A percentile compares a stretch with the other conserved stretches of the same genome.
phyloP scores from a whole-genome alignment of 179 eudicot species.

The Carnegiea gigantea region DNA sequence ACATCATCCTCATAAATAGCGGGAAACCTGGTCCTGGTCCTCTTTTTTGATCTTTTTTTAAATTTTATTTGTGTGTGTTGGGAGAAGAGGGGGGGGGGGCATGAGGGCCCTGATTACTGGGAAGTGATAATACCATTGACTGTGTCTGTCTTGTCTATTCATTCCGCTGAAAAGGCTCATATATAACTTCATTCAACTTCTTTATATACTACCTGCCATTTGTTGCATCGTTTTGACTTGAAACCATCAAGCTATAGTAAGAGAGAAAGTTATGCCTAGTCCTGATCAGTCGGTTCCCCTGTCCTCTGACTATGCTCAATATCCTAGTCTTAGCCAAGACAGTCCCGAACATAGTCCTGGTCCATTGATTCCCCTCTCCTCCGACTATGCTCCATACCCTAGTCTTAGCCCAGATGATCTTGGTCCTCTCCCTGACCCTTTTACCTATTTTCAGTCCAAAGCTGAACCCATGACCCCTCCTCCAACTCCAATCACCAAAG shows the following conservation, averaged over 20 bases:
- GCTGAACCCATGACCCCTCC: conserved; percentile 25
- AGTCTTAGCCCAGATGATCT: conserved; percentile 15
- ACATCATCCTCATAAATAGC: too few relatives aligned
- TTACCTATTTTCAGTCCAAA: neutral
- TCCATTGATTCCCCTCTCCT: neutral
- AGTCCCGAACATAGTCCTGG: neutral
- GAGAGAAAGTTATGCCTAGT: neutral
- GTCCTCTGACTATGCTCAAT: too few relatives aligned
- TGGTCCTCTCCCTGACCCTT: neutral
- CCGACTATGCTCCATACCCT: conserved; percentile 14
- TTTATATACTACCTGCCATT: neutral
- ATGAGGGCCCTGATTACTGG: too few relatives aligned
- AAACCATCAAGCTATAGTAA: conserved; percentile 9
- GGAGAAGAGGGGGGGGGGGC: too few relatives aligned
- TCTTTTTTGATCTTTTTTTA: too few relatives aligned
- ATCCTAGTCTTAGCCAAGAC: too few relatives aligned
- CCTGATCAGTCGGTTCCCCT: neutral
- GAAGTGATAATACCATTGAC: neutral
- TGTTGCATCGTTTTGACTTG: neutral
- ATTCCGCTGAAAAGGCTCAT: neutral
- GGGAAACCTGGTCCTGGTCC: too few relatives aligned
- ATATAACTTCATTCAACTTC: neutral
- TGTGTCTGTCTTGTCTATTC: neutral
- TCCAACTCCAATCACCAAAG: conserved; percentile 2
- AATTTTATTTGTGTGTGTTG: too few relatives aligned